A percentile compares a stretch with the other conserved stretches of the same genome.
Conservation (phyloP, 306 rosid species). For the Begonia masoniana region DNA sequence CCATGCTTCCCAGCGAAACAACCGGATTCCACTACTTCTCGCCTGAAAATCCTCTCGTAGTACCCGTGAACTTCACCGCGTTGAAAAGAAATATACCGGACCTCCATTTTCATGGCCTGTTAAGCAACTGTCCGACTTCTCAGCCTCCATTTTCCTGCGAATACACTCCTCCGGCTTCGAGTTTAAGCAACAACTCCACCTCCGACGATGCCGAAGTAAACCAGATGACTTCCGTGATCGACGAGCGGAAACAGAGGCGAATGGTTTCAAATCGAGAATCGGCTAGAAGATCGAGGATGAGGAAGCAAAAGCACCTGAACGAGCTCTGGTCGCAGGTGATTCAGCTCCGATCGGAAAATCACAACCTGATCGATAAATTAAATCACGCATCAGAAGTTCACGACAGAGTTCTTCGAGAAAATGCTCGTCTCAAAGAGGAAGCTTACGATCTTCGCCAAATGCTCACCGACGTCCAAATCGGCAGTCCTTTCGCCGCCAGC, state of each 20-base stretch:
- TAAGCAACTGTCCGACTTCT: slow-evolving; percentile 28
- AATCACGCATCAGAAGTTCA: slow-evolving; percentile 54
- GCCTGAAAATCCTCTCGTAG: no score
- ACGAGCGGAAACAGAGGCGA: slow-evolving; percentile 75
- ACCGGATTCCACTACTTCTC: no score
- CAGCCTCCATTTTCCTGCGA: slow-evolving; percentile 33
- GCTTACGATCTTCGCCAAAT: slow-evolving; percentile 61
- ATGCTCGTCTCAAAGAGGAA: slow-evolving; percentile 62
- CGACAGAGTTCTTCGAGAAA: slow-evolving; percentile 51
- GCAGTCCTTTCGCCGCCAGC: slow-evolving; percentile 38
- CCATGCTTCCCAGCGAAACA: no score
- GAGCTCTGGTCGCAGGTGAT: slow-evolving; percentile 92
- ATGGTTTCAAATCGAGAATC: slow-evolving; percentile 94
- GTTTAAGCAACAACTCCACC: slow-evolving; percentile 68
- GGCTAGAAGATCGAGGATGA: slow-evolving; percentile 79
- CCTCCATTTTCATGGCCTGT: slow-evolving; percentile 35
- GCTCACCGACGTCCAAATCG: slow-evolving; percentile 49
- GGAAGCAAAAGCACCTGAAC: slow-evolving; percentile 85
- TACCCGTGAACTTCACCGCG: slow-evolving; percentile 18
- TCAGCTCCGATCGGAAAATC: slow-evolving; percentile 78
- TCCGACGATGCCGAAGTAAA: slow-evolving; percentile 83
- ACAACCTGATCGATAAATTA: slow-evolving; percentile 52
- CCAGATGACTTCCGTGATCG: slow-evolving; percentile 35
- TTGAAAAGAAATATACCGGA: slow-evolving; percentile 38
- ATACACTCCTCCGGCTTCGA: slow-evolving; percentile 21